Evolutionary conservation across 768 basidiomycete genomes (phyloP).

Genomic region (Lactifluus subvellereus): DNA sequence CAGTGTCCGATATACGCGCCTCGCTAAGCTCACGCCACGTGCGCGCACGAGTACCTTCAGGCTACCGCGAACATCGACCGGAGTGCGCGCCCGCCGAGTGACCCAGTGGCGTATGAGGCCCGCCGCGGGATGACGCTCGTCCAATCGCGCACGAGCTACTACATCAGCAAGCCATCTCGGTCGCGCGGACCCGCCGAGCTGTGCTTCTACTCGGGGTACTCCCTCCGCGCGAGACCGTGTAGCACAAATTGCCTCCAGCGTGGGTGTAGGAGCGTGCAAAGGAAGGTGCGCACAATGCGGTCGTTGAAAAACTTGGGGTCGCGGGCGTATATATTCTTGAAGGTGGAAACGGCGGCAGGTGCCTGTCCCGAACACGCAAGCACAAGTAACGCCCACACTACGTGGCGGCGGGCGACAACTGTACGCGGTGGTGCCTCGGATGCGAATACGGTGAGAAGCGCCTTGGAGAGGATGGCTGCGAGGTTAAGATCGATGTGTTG

Average conservation of each 20-base stretch:
- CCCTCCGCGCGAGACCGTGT: slow-evolving; percentile 12
- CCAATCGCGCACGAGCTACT: slow-evolving; percentile 24
- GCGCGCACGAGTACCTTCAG: slow-evolving; percentile 11
- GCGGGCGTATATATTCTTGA: slow-evolving; percentile 36
- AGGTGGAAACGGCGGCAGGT: slow-evolving; percentile 34
- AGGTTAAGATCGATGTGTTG: slow-evolving; percentile 17
- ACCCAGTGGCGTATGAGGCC: slow-evolving; percentile 25
- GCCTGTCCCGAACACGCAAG: slow-evolving; percentile 36
- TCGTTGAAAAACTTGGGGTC: slow-evolving; percentile 38
- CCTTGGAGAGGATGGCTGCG: slow-evolving; percentile 13
- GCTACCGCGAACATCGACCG: slow-evolving; percentile 1
- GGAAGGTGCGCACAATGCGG: slow-evolving; percentile 33
- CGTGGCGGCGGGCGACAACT: slow-evolving; percentile 32
- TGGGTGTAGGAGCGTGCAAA: slow-evolving; percentile 35
- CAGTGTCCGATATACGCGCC: slow-evolving; percentile 19
- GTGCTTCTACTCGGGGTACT: not conserved
- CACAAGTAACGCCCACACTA: slow-evolving; percentile 37
- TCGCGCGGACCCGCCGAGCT: not conserved
- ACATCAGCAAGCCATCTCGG: slow-evolving; percentile 10
- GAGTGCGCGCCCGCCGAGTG: slow-evolving; percentile 6
- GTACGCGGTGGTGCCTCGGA: slow-evolving; percentile 34
- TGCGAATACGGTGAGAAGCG: slow-evolving; percentile 35
- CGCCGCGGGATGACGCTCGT: slow-evolving; percentile 27
- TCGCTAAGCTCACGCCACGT: slow-evolving; percentile 11
- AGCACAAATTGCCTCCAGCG: slow-evolving; percentile 34